Evolutionary conservation across 345 rosid genomes (phyloP), one percentile per base, ranked within the genome.

Genomic region (Capsella bursapastoris): DNA sequence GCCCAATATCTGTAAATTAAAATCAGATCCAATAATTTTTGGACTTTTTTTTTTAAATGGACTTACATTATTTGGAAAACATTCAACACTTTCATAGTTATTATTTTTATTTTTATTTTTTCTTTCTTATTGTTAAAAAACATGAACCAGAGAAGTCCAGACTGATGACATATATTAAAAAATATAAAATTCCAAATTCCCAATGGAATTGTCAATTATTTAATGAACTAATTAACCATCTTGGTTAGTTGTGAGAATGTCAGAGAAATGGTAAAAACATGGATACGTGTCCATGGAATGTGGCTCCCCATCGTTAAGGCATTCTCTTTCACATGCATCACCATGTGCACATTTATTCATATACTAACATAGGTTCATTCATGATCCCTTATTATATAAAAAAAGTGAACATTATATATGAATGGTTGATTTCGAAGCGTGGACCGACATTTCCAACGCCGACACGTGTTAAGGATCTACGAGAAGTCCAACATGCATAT

Each of bases 251-350:
- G 10, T 64, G 10, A 18, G 16, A 34, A 64, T 47, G 22, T 57
- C 32, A 74, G 44, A 35, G 25, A 64, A 43, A n/a, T 2, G 18
- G 34, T 2, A 55, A 32, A 51, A 41, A 4, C 3, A 44, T 1
- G 12, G 52, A 62, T 16, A 69, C 79, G 57, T 69, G 64, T 62
- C 51, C 13, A 29, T 7, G 37, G 7, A 69, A 44, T 52, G 18
- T 69, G 79, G 75, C 65, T 76, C 57, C 79, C 79, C 75, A 76
- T 34, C 44, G 79, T 69, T 37, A 55, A 37, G 79, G 70, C 65
- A 45, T 35, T 62, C 35, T 37, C 48, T 31, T 55, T 62, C 79
- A 53, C 75, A 76, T 69, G 79, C 51, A 53, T 44, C 70, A 53
- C 59, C 75, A 76, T 76, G 75, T 69, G 75, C 61, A 48, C 76